phyloP scores from a whole-genome alignment of 495 filamentous ascomycete species.

The Chaetomium tenue region DNA sequence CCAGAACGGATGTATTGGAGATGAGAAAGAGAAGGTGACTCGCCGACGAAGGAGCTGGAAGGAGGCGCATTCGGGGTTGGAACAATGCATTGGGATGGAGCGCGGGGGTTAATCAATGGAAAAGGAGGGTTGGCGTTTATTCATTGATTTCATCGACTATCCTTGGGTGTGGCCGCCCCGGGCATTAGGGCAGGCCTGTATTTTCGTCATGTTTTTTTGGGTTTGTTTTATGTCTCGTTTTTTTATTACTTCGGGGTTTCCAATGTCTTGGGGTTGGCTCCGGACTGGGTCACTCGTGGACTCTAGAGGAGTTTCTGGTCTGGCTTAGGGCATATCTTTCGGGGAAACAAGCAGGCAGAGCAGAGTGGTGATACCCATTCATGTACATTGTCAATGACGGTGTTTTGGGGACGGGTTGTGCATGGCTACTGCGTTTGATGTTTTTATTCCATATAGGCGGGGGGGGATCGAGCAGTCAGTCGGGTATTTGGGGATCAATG shows the following conservation, averaged over 20 bases:
- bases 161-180: not conserved
- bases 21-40: not conserved
- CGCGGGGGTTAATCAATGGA: not conserved
- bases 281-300: not conserved
- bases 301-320: constrained; percentile 4
- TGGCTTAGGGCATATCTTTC: constrained; percentile 2
- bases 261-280: not conserved
- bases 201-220: not conserved
- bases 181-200: not conserved
- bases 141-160: not conserved
- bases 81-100: not conserved
- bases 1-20: not conserved
- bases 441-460: not conserved
- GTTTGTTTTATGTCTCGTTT: not conserved
- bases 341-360: constrained; percentile 16
- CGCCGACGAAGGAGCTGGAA: not conserved
- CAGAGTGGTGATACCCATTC: constrained; percentile 23
- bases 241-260: not conserved
- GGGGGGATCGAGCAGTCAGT: not conserved
- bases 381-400: constrained; percentile 1
- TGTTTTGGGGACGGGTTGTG: not conserved
- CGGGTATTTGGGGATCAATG: not conserved
- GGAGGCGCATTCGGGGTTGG: not conserved
- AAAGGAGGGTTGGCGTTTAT: not conserved
- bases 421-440: not conserved